Base-by-base conservation (phyloP, 371 early-diverging fungal species). In the Mycotypha africana region DNA sequence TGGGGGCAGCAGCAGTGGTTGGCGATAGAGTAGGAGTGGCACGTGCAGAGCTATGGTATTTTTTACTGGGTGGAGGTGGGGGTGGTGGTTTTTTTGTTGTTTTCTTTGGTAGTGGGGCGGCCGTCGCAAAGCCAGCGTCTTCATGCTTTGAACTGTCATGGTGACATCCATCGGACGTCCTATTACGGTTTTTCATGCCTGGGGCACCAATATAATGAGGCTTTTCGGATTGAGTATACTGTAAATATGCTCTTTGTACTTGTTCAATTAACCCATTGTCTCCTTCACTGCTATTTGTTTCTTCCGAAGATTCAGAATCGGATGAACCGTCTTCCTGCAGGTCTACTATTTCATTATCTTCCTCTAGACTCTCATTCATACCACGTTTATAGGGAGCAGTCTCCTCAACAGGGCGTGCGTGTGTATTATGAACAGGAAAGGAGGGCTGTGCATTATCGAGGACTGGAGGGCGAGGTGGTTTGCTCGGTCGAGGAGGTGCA, bases 21-120 rank as follows among this genome's bases (percentile, higher is more conserved):
- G 57, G 28, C 11, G 30, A n/a, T n/a, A n/a, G 28, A 11, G 30
- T 15, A 5, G 28, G 26, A 2, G 43, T 17, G 11, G 47, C 23
- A 21, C 49, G 57, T 14, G 50, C 53, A 37, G 64, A 28, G 14
- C 58, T 54, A 31, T 67, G 67, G 35, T 67, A 67, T 46, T 67
- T 71, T 45, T 56, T 65, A 32, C 65, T 67, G 0, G 65, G 65
- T 10, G 70, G 66, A 11, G 68, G 67, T 7, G 67, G 68, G 0
- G 68, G 65, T 2, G 65, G 72, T 4, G 58, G 59, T 34, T 52
- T 45, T 24, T 48, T 37, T n/a, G n/a, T n/a, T 32, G 49, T 7
- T 14, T 10, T 42, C n/a, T 52, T 41, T 21, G 20, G 35, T 40
- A 25, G 31, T 3, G 54, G 49, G 37, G 28, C 20, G 15, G 21